Conservation (phyloP, 306 rosid genomes). For the Vigna trinervia region DNA sequence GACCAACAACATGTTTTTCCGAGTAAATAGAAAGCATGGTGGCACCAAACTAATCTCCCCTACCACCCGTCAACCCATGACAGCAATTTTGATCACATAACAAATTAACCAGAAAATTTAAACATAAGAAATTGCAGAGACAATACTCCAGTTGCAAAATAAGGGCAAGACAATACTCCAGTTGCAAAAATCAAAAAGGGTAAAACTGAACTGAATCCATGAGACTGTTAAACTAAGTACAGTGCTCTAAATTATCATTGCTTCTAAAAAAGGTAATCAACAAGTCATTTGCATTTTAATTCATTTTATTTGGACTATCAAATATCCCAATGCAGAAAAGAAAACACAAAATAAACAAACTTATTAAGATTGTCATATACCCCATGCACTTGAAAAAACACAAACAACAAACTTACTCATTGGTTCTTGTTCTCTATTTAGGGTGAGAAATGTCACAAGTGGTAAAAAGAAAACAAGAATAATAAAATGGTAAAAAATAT, state of each 20-base stretch:
- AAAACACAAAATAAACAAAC: too few species aligned
- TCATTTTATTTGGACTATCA: slow-evolving; percentile 12
- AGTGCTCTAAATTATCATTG: slow-evolving; percentile 12
- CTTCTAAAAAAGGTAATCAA: slow-evolving; percentile 19
- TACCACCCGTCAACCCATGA: too few species aligned
- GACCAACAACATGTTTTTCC: neutral
- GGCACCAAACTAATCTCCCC: too few species aligned
- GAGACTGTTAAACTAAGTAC: neutral
- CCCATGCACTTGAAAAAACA: slow-evolving; percentile 9
- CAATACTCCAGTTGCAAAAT: neutral
- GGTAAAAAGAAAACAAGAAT: neutral
- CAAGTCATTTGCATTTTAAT: slow-evolving; percentile 30
- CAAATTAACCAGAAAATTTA: slow-evolving; percentile 1
- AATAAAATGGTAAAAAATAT: neutral
- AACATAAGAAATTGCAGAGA: neutral
- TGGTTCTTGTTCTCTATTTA: neutral
- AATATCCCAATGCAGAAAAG: too few species aligned
- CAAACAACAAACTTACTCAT: neutral
- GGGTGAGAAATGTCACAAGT: slow-evolving; percentile 21
- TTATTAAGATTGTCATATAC: slow-evolving; percentile 12
- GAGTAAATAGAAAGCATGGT: too few species aligned
- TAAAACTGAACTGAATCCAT: slow-evolving; percentile 18
- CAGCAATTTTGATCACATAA: slow-evolving; percentile 14
- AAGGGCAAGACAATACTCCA: slow-evolving; percentile 4
- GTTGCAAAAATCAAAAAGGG: slow-evolving; percentile 15